Base-by-base conservation (phyloP, 1,284 basidiomycete species). In the Gomphus sp. region DNA sequence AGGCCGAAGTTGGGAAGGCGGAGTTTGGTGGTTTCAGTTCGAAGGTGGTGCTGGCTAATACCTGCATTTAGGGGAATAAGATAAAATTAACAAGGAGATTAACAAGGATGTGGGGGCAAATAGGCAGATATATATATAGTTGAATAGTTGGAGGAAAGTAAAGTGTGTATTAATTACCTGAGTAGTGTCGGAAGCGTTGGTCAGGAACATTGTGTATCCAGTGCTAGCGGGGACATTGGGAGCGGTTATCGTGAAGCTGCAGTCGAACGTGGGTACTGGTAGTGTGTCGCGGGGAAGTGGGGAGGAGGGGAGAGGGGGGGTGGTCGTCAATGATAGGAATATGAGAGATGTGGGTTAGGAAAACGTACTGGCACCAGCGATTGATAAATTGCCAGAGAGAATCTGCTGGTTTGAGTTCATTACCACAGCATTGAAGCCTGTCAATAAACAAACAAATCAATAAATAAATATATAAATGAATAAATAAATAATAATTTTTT, bases 21-120 rank as follows among this genome's bases (percentile, higher is more conserved):
- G 88, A 76, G 55, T 81, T 82, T 45, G 73, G 64, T 12, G 84
- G 66, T 68, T 86, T 85, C 72, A 91, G 80, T 68, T 85, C 81
- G 70, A 91, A 91, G 10, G 72, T 66, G 58, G 79, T 63, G 34
- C 86, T 87, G 48, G 83, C 82, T 66, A 79, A 88, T 62, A 90
- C 64, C 84, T 90, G 64, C 63, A 2, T 34, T 18, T 31, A 55
- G 45, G 48, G 63, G 16, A 61, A 50, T 34, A 50, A 18, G 3
- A 16, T 25, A 39, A 39, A n/a, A n/a, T n/a, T 28, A 39, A 28
- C 14, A 39, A 18, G 36, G 4, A 41, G 25, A 11, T 34, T 6
- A 22, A 4, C 11, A 3, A 41, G 50, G 31, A 22, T 22, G 22
- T 22, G 22, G 22, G 22, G 22, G 22, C 22, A 22, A 22, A 22